Conservation (phyloP, 2,329 filamentous ascomycete species). For the Rasamsonia emersonii region DNA sequence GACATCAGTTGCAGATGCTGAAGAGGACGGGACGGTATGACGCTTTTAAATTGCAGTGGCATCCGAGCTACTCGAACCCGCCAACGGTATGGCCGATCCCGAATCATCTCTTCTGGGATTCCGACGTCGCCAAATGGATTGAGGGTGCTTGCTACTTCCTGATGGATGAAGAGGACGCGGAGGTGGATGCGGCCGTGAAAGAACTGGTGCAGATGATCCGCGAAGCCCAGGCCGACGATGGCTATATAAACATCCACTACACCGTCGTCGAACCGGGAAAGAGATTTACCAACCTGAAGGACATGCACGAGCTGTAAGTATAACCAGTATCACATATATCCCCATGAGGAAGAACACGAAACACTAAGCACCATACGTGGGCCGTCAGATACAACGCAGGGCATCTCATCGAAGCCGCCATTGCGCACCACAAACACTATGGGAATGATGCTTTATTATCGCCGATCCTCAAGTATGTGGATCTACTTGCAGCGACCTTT, state of each 20-base stretch:
- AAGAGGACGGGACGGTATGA: conserved; percentile 49
- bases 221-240: conserved; percentile 49
- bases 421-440: conserved; percentile 47
- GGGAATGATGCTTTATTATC: conserved; percentile 44
- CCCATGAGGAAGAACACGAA: neutral
- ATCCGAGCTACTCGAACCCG: conserved; percentile 44
- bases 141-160: conserved; percentile 51
- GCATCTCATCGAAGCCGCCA: conserved; percentile 53
- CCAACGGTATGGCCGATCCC: conserved; percentile 48
- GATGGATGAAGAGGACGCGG: conserved; percentile 34
- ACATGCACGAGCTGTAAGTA: conserved; percentile 52
- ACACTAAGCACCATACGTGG: neutral
- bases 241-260: conserved; percentile 56
- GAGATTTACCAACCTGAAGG: conserved; percentile 50
- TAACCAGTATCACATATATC: neutral
- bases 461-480: conserved; percentile 47
- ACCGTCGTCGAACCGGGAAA: conserved; percentile 50
- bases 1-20: too few relatives aligned
- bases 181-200: conserved; percentile 43
- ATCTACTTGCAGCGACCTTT: conserved; percentile 44
- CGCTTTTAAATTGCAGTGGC: conserved; percentile 51
- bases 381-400: conserved; percentile 23
- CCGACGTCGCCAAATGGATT: conserved; percentile 51
- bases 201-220: conserved; percentile 52
- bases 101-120: conserved; percentile 53